A percentile compares a stretch with the other conserved stretches of the same genome.
Conservation (phyloP, 192 early-diverging fungal genomes). For the Paraglomus occultum region DNA sequence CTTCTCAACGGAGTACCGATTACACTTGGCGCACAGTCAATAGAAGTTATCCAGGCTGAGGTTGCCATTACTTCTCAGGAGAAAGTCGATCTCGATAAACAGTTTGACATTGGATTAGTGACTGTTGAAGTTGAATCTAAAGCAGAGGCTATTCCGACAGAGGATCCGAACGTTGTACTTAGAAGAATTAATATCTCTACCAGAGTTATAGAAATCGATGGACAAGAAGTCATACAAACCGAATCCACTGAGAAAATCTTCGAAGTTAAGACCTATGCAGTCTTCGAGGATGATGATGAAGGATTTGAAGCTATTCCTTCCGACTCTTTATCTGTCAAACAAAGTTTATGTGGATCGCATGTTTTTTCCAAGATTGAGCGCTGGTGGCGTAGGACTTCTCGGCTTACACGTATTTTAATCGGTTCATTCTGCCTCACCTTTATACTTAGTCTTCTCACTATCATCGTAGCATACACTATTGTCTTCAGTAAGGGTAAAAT, state of each 20-base stretch:
- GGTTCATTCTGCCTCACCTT: constrained; percentile 10
- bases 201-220: constrained; percentile 54
- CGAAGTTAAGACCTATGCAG: constrained; percentile 49
- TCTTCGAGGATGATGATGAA: constrained; percentile 24
- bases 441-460: constrained; percentile 16
- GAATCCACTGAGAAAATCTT: constrained; percentile 54
- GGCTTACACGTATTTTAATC: background rate
- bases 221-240: constrained; percentile 50
- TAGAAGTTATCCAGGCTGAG: constrained; percentile 20
- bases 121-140: constrained; percentile 53
- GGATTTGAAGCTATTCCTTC: background rate
- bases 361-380: background rate
- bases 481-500: no score
- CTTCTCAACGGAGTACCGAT: constrained; percentile 51
- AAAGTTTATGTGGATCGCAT: background rate
- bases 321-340: background rate
- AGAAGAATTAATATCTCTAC: constrained; percentile 49
- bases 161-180: constrained; percentile 41
- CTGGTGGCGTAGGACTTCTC: constrained; percentile 23
- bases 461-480: background rate
- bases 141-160: constrained; percentile 40
- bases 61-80: constrained; percentile 40
- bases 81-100: constrained; percentile 40
- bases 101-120: constrained; percentile 52
- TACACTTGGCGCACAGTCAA: constrained; percentile 39